Conservation (phyloP, 1,139 yeast genomes). For the Candida anutae region DNA sequence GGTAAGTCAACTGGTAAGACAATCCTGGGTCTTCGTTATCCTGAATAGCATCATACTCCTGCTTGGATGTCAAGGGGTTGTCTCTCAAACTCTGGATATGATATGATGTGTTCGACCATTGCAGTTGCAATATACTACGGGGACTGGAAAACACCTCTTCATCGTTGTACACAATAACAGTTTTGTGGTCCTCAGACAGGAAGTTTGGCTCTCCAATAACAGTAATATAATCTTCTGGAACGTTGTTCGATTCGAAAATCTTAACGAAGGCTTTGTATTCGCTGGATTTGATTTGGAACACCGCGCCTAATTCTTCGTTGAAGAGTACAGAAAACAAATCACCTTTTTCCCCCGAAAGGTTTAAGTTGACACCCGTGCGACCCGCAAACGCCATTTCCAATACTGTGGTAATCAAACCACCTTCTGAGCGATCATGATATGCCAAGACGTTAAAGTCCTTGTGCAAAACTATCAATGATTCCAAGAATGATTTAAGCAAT, state of each 20-base stretch:
- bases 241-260: constrained; percentile 49
- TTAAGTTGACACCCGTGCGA: constrained; percentile 61
- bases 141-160: constrained; percentile 40
- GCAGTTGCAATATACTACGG: constrained; percentile 68
- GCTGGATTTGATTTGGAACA: constrained; percentile 68
- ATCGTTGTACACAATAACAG: constrained; percentile 44
- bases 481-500: constrained; percentile 60
- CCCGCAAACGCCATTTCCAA: constrained; percentile 98
- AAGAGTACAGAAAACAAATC: constrained; percentile 53
- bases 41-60: constrained; percentile 66
- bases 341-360: constrained; percentile 21
- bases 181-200: constrained; percentile 34
- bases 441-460: constrained; percentile 62
- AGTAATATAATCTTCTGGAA: constrained; percentile 45
- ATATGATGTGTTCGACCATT: constrained; percentile 87
- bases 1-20: constrained; percentile 67
- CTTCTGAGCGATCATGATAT: constrained; percentile 96
- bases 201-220: constrained; percentile 63
- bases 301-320: constrained; percentile 94
- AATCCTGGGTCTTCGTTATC: constrained; percentile 92
- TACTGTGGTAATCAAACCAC: constrained; percentile 83
- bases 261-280: constrained; percentile 49
- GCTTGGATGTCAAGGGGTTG: constrained; percentile 83
- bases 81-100: constrained; percentile 89
- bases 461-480: constrained; percentile 66